phyloP scores from a whole-genome alignment of 768 basidiomycete genomes.

The Leccinum uliginosum region DNA sequence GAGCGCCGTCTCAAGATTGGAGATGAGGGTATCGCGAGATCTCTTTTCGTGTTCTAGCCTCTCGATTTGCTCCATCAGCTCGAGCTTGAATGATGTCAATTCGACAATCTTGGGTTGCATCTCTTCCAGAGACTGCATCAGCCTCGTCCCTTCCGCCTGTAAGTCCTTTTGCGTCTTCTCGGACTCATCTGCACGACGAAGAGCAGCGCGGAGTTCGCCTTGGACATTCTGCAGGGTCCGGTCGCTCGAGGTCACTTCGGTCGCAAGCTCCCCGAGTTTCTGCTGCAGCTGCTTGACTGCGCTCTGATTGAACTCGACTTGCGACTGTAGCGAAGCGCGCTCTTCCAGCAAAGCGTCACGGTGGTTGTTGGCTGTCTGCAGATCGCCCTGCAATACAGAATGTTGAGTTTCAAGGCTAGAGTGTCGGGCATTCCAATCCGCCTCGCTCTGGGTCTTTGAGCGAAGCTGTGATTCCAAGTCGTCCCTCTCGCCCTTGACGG shows the following conservation, averaged over 20 bases:
- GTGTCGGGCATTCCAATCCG: slow-evolving; percentile 45
- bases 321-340: slow-evolving; percentile 45
- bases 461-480: slow-evolving; percentile 45
- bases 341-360: slow-evolving; percentile 46
- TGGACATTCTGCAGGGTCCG: slow-evolving; percentile 59
- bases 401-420: slow-evolving; percentile 42
- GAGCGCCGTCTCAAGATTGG: slow-evolving; percentile 56
- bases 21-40: slow-evolving; percentile 53
- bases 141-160: slow-evolving; percentile 70
- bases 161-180: slow-evolving; percentile 68
- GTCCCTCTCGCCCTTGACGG: slow-evolving; percentile 61
- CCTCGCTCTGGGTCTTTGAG: slow-evolving; percentile 38
- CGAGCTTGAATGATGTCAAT: slow-evolving; percentile 66
- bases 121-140: slow-evolving; percentile 80
- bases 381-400: slow-evolving; percentile 35
- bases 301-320: slow-evolving; percentile 42
- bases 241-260: slow-evolving; percentile 48
- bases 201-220: slow-evolving; percentile 60
- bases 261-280: slow-evolving; percentile 51
- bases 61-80: slow-evolving; percentile 62
- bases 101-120: slow-evolving; percentile 84
- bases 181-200: slow-evolving; percentile 68
- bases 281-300: slow-evolving; percentile 52
- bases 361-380: slow-evolving; percentile 43
- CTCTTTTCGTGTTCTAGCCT: slow-evolving; percentile 49